Conservation (phyloP, 192 early-diverging fungal genomes). For the Coemansia sp. region DNA sequence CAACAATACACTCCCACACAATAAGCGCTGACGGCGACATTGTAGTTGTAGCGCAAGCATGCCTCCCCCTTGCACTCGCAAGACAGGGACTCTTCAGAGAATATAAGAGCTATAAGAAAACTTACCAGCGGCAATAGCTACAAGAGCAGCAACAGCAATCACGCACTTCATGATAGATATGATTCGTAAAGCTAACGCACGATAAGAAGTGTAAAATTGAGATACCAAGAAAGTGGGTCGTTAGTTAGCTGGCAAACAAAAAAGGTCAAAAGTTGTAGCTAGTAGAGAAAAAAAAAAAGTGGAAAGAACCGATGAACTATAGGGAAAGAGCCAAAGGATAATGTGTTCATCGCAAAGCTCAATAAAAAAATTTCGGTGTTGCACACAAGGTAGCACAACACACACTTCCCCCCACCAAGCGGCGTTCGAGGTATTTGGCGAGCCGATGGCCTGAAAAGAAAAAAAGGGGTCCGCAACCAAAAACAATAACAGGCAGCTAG, state of each 20-base stretch:
- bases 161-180: slow-evolving; percentile 44
- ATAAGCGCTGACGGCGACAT: neutral
- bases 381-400: neutral
- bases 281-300: slow-evolving; percentile 1
- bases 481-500: slow-evolving; percentile 1
- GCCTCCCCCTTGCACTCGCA: neutral
- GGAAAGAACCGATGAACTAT: neutral
- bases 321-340: neutral
- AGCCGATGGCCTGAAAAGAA: neutral
- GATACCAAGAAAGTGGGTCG: neutral
- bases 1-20: neutral
- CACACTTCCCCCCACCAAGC: neutral
- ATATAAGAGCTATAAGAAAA: neutral
- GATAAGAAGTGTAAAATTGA: neutral
- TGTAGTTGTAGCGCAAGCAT: neutral
- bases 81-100: slow-evolving; percentile 5
- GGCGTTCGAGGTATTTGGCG: neutral
- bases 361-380: neutral
- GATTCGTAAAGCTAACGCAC: slow-evolving; percentile 14
- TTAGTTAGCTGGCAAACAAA: neutral
- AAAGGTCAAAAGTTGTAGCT: neutral
- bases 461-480: neutral
- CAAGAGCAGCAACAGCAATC: slow-evolving; percentile 43
- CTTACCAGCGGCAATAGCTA: slow-evolving; percentile 49
- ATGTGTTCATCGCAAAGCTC: slow-evolving; percentile 3